Conservation (phyloP, 805 yeast species). For the Pichia sporocuriosa region DNA sequence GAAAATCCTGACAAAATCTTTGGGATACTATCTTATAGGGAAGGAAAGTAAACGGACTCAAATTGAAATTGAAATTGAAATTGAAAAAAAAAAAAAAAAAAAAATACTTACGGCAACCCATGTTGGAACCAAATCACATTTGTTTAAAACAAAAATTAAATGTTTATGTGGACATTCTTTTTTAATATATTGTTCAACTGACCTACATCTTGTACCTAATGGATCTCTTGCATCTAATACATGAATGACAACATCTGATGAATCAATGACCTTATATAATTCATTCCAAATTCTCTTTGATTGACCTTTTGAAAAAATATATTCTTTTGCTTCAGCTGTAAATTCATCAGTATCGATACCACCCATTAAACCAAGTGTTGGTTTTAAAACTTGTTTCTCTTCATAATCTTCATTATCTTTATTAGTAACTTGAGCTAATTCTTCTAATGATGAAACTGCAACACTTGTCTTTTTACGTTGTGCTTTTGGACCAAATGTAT, state of each 20-base stretch:
- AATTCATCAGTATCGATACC: conserved; percentile 68
- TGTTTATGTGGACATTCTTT: conserved; percentile 97
- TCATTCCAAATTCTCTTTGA: conserved; percentile 99
- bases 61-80: conserved; percentile 6
- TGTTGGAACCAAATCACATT: conserved; percentile 97
- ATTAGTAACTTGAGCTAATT: conserved; percentile 55
- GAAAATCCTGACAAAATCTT: conserved; percentile 80
- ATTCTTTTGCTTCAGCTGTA: conserved; percentile 88
- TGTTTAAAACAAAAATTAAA: conserved; percentile 86
- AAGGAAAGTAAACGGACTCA: conserved; percentile 8
- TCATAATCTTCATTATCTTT: conserved; percentile 52
- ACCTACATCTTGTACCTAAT: conserved; percentile 86
- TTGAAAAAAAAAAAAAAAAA: neutral
- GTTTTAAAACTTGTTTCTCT: conserved; percentile 69
- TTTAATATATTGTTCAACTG: conserved; percentile 86
- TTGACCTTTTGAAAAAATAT: conserved; percentile 94
- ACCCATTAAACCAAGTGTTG: conserved; percentile 79
- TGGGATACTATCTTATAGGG: too few relatives aligned
- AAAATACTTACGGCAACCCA: conserved; percentile 95
- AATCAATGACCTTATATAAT: conserved; percentile 91
- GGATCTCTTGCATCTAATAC: conserved; percentile 98
- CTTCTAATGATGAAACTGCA: conserved; percentile 70
- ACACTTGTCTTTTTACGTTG: conserved; percentile 87
- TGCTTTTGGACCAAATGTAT: conserved; percentile 90
- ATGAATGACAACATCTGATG: conserved; percentile 94